Evolutionary conservation across 371 early-diverging fungal species (phyloP).

Genomic region (Zychaea mexicana): DNA sequence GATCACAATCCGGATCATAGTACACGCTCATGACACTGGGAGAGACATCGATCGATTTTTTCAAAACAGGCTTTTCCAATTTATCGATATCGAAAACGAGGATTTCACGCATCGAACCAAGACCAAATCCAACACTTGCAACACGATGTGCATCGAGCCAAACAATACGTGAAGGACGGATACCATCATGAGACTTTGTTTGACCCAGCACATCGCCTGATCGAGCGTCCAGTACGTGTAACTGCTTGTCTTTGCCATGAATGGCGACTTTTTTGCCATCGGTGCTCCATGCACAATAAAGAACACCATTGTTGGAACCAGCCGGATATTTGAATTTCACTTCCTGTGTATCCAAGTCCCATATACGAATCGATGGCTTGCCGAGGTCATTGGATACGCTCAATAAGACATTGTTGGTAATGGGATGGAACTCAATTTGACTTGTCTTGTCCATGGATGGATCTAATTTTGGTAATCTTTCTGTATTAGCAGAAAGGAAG

Average conservation of each 20-base stretch:
- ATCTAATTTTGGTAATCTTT: too few species aligned
- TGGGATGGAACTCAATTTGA: constrained; percentile 67
- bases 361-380: constrained; percentile 52
- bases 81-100: constrained; percentile 53
- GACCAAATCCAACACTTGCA: constrained; percentile 76
- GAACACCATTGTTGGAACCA: constrained; percentile 17
- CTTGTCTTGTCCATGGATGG: constrained; percentile 61
- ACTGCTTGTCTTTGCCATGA: constrained; percentile 63
- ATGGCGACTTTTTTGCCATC: constrained; percentile 69
- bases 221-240: constrained; percentile 66
- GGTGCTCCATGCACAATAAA: constrained; percentile 64
- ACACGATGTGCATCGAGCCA: constrained; percentile 67
- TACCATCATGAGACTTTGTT: constrained; percentile 68
- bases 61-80: constrained; percentile 36
- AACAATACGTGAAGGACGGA: constrained; percentile 69
- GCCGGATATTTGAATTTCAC: constrained; percentile 22
- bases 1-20: constrained; percentile 67
- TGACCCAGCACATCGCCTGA: constrained; percentile 56
- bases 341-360: constrained; percentile 47
- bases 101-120: constrained; percentile 63
- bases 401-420: constrained; percentile 56
- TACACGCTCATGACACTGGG: constrained; percentile 74
- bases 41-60: constrained; percentile 66
- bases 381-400: constrained; percentile 57
- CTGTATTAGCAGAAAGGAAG: background rate